Base-by-base conservation (phyloP, 495 filamentous ascomycete genomes). In the Penicillium soppii region DNA sequence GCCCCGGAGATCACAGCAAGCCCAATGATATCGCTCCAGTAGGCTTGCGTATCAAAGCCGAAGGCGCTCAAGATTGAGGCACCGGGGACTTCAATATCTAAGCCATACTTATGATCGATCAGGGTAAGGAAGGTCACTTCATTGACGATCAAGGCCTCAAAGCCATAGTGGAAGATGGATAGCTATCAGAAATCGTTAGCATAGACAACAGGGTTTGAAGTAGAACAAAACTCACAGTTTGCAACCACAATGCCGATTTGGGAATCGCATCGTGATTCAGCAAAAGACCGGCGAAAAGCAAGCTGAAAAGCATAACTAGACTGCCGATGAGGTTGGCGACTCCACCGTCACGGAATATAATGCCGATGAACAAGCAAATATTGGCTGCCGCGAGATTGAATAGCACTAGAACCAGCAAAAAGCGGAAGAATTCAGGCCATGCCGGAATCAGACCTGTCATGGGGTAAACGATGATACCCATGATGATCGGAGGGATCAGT, bases 111-210 rank as follows among this genome's bases (percentile, higher is more conserved):
- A 63, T 95, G 84, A 61, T 99, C 95, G 40, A 91, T 81, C 51
- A 99, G 79, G 2, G 87, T 90, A 52, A 97, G 76, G 66, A 87
- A 90, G n/a, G 85, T 83, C 43, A 97, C 94, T 72, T 99, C 94
- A 66, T 99, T 99, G 61, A 99, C 94, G 52, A 97, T 94, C 19
- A 99, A 79, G 2, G 89, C 87, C 74, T 97, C 94, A 58, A 99
- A 97, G 2, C 86, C 94, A 64, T 96, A 99, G 66, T 99, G 94
- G 82, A 97, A 99, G 56, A 99, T 99, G 16, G 91, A 96, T n/a
- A 97, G 77, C 74, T 91, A 22, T n/a, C 20, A 26, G 40, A 10
- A 44, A 36, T 19, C 12, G 12, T 47, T 35, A 58, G 54, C 37
- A 47, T 20, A 16, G 22, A 10, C 10, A 23, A 20, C 10, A 20